Evolutionary conservation across 2,329 filamentous ascomycete species (phyloP).

Genomic region (Diplodia scrobiculata): DNA sequence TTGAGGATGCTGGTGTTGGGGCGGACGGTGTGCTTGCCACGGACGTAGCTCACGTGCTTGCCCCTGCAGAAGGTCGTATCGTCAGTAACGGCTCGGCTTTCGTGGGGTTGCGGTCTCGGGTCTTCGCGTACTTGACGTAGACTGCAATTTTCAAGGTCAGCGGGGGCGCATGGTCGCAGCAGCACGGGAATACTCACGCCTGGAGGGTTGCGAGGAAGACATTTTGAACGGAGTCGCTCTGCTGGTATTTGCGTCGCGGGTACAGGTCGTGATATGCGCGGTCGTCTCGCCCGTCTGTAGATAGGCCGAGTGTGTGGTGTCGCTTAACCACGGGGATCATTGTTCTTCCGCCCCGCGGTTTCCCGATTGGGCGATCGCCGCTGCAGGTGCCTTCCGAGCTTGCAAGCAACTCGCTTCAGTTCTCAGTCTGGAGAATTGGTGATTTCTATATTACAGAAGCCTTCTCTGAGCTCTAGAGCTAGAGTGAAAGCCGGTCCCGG

Average conservation of each 20-base stretch:
- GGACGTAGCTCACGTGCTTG: slow-evolving; percentile 97
- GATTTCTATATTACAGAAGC: slow-evolving; percentile 22
- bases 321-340: slow-evolving; percentile 15
- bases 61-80: slow-evolving; percentile 61
- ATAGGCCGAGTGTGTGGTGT: slow-evolving; percentile 15
- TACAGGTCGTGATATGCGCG: slow-evolving; percentile 16
- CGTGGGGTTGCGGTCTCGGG: not conserved
- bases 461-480: not conserved
- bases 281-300: not conserved
- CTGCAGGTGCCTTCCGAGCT: not conserved
- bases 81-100: slow-evolving; percentile 7
- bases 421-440: not conserved
- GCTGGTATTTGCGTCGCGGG: slow-evolving; percentile 22
- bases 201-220: slow-evolving; percentile 27
- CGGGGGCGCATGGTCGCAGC: not conserved
- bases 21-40: slow-evolving; percentile 88
- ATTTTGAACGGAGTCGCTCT: slow-evolving; percentile 16
- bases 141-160: slow-evolving; percentile 13
- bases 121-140: slow-evolving; percentile 27
- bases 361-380: not conserved
- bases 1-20: slow-evolving; percentile 91
- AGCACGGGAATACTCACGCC: slow-evolving; percentile 9
- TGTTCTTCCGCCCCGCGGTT: slow-evolving; percentile 16
- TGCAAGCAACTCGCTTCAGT: not conserved
- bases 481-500: not conserved